Base-by-base conservation (phyloP, 2,329 filamentous ascomycete genomes). In the Fusarium robinianum region DNA sequence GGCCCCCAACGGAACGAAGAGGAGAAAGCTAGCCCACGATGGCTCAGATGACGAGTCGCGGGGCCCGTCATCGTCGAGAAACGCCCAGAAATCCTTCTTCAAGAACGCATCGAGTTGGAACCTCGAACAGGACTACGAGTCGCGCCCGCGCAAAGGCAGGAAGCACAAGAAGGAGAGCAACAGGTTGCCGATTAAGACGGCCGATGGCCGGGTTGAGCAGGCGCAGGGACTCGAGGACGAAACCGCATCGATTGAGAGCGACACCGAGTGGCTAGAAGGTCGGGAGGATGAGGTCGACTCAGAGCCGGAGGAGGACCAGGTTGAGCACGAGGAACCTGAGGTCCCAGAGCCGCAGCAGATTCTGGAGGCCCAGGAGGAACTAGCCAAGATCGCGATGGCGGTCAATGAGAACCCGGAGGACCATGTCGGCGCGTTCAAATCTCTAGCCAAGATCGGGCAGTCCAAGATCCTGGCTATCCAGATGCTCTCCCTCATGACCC, bases 391-490 rank as follows among this genome's bases (percentile, higher is more conserved):
- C 48, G 94, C 91, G 3, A 78, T 79, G 33, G 72, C 85, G 37
- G 78, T 99, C 62, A 96, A 94, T 60, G 91, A 97, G 66, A 85
- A 94, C 50, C 94, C 94, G 0, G 95, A 99, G 65, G 92, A 96
- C 65, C 84, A 99, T 66, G 80, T 86, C 26, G 83, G 83, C 29
- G 81, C 84, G 14, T 85, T 97, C 73, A 91, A 88, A 66, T 80
- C 81, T 5, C 73, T 97, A 60, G 85, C 84, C 21, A 81, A 87
- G 60, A 81, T 95, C 56, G 85, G 85, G 14, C 76, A 84, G 41
- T 85, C 86, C 6, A 75, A 76, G 10, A 83, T 91, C 51, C 68
- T 80, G 10, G 84, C 86, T 2, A 84, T 99, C 38, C 85, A 88
- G 72, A 96, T 95, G 69, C 77, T 99, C 49, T 85, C 88, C 6